Percentiles rank a stretch among this genome's conserved stretches.
Conservation (phyloP, 2,329 filamentous ascomycete genomes). For the Colletotrichum trifolii region DNA sequence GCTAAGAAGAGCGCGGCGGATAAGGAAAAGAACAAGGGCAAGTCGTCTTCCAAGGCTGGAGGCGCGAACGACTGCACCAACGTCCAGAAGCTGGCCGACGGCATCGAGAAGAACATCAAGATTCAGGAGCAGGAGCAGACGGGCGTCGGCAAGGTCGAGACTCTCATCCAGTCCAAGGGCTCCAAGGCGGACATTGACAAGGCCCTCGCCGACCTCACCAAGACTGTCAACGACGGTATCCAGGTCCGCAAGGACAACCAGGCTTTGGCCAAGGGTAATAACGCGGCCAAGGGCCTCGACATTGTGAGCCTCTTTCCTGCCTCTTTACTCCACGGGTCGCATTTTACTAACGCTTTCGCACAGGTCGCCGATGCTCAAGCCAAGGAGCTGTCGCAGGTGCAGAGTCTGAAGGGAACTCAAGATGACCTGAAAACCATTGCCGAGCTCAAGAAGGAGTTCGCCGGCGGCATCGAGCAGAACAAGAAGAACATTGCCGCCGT, state of each 20-base stretch:
- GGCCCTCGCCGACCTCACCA: slow-evolving; percentile 36
- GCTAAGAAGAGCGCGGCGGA: background rate
- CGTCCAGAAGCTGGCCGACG: slow-evolving; percentile 39
- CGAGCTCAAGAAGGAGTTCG: slow-evolving; percentile 32
- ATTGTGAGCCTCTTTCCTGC: slow-evolving; percentile 15
- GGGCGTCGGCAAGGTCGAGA: slow-evolving; percentile 24
- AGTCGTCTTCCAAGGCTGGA: background rate
- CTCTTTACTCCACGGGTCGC: too few species aligned
- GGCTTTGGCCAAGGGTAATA: slow-evolving; percentile 36
- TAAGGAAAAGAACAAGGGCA: background rate
- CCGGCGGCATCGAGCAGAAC: slow-evolving; percentile 38
- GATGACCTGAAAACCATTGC: background rate
- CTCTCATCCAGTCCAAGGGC: slow-evolving; percentile 31
- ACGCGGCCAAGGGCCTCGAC: slow-evolving; percentile 34
- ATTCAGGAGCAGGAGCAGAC: slow-evolving; percentile 40
- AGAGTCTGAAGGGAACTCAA: slow-evolving; percentile 11
- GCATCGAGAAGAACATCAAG: slow-evolving; percentile 40
- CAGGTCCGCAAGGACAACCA: slow-evolving; percentile 40
- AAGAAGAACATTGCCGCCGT: slow-evolving; percentile 22
- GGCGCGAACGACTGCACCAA: slow-evolving; percentile 28
- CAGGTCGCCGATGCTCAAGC: slow-evolving; percentile 21
- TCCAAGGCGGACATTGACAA: slow-evolving; percentile 29
- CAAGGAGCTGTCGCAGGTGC: slow-evolving; percentile 8
- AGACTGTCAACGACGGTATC: slow-evolving; percentile 40
- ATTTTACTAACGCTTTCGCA: background rate